Base-by-base conservation (phyloP, 2,329 filamentous ascomycete genomes). In the Didymellaceae sp. region DNA sequence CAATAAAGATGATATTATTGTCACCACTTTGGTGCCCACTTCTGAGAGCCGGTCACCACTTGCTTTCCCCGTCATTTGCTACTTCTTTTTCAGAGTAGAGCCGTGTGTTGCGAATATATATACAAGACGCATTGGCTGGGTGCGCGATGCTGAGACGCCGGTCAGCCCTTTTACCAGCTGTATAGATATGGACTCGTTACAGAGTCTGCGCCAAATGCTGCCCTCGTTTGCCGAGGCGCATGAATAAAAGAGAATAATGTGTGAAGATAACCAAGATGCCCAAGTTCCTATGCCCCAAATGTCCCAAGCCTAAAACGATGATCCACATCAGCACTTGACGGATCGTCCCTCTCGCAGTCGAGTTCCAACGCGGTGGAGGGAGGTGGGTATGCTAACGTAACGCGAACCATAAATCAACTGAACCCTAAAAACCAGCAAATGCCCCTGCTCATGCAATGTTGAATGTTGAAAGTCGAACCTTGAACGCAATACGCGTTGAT, bases 301-400 rank as follows among this genome's bases (percentile, higher is more conserved):
- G 31, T 43, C 37, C 42, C 31, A 42, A 42, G 40, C 38, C 43
- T 35, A 38, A 46, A 34, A 46, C 18, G 25, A 52, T 45, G 67
- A 70, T 71, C 69, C 67, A 65, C 68, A 71, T 72, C 68, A 72
- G 69, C 69, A 69, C 69, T 71, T 72, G 69, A 72, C 69, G 67
- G 69, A 72, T 72, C 69, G 64, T 33, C 48, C 48, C 48, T 52
- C 48, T 38, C 43, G 48, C 42, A 43, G 66, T 65, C 63, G 63
- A 62, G 52, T 58, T 53, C 54, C 52, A 55, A 57, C 54, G 53
- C 53, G 50, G 44, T 41, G 45, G 55, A 45, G 35, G 52, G 50
- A 58, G 43, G 46, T 44, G 57, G 48, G 42, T 42, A 44, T 56
- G 53, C 50, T 61, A 65, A 58, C 51, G 57, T 57, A 62, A 62